Base-by-base conservation (phyloP, 1,139 yeast species). In the Meyerozyma sp. region DNA sequence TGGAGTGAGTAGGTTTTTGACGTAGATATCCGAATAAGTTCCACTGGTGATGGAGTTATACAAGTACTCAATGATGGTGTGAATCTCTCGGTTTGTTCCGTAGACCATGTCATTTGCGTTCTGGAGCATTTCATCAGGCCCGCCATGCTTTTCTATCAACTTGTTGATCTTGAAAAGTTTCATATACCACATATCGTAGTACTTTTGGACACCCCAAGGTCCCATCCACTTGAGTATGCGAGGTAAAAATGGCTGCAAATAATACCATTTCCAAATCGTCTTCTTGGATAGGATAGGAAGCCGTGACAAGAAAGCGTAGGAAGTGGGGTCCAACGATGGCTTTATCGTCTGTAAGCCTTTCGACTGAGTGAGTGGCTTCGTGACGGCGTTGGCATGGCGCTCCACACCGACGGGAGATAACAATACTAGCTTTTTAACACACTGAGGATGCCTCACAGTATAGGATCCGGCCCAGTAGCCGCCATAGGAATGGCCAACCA, bases 321-420 rank as follows among this genome's bases (percentile, higher is more conserved):
- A 54, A 0, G 64, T 49, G 2, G 78, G 75, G 44, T 70, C 74
- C 10, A 73, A 49, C 3, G 65, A 54, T 1, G 79, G 79, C 30
- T 48, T 49, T 8, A 63, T 46, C 10, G 38, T 36, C 3, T 36
- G 34, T 11, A 40, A 11, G 11, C 30, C 36, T 11, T 30, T 28
- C 11, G 16, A 13, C 8, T 26, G 55, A 44, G 57, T 50, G 25
- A 55, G 46, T 1, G 67, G 70, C 46, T 80, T 78, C 26, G 78
- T 73, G 2, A 84, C 63, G 0, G 90, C 82, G 56, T 74, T 81
- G 1, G 84, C 78, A 44, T 80, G 81, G 43, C 88, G 70, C 52
- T 88, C 95, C 21, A 93, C 86, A 0, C 97, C 98, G 0, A 91
- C 95, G 0, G 98, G 98, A 1, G 96, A 86, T 2, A 88, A 81